Conservation (phyloP, 1,139 yeast genomes). For the Geotrichum fermentans region DNA sequence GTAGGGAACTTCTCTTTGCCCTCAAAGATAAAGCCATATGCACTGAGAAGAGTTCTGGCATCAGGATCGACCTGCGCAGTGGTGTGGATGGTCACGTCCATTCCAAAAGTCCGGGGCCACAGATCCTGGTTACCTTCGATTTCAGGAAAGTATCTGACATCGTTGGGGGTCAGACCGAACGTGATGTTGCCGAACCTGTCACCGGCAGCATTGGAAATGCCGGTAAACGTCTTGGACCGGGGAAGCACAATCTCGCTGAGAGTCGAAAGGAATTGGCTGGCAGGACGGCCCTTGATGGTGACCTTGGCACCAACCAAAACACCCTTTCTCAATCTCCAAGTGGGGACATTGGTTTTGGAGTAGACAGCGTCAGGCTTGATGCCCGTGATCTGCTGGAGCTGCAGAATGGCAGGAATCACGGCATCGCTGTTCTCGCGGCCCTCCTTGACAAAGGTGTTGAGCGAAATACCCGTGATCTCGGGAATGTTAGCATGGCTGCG, state of each 20-base stretch:
- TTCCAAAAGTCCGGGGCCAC: slow-evolving; percentile 83
- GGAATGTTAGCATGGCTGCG: slow-evolving; percentile 69
- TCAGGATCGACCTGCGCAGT: slow-evolving; percentile 86
- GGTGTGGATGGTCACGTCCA: slow-evolving; percentile 81
- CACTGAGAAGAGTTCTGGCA: slow-evolving; percentile 82
- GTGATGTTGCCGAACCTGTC: slow-evolving; percentile 82
- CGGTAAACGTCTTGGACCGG: slow-evolving; percentile 80
- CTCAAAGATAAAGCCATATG: slow-evolving; percentile 73
- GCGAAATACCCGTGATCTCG: slow-evolving; percentile 53
- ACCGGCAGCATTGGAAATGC: slow-evolving; percentile 72
- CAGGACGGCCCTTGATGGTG: slow-evolving; percentile 70
- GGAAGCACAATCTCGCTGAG: slow-evolving; percentile 90
- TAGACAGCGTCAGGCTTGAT: slow-evolving; percentile 69
- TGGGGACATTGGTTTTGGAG: slow-evolving; percentile 75
- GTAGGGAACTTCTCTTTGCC: slow-evolving; percentile 46
- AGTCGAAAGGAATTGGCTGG: slow-evolving; percentile 81
- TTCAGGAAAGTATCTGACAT: slow-evolving; percentile 84
- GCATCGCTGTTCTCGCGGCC: slow-evolving; percentile 70
- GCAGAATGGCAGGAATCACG: slow-evolving; percentile 73
- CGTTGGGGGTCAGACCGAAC: slow-evolving; percentile 75
- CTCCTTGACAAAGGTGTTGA: slow-evolving; percentile 73
- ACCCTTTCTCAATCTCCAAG: slow-evolving; percentile 85
- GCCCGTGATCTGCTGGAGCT: slow-evolving; percentile 90
- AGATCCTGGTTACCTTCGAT: slow-evolving; percentile 85
- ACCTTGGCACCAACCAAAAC: slow-evolving; percentile 90